These are phyloP conservation scores for Fomitopsis palustris DNA, from an alignment of 1,284 basidiomycete genomes.

Conservation along the genomic window DNA sequence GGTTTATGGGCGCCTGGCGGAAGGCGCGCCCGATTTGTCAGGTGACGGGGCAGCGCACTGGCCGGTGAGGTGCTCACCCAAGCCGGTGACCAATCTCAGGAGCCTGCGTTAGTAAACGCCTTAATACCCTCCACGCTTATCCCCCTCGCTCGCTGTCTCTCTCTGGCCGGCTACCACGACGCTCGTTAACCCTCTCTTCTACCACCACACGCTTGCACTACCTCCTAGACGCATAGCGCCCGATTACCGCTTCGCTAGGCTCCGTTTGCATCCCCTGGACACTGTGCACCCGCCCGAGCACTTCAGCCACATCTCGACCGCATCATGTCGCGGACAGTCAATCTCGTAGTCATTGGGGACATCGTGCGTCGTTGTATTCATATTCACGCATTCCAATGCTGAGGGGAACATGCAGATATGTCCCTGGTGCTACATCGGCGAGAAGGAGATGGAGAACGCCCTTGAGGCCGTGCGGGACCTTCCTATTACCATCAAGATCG, in stretches of 20 bases:
- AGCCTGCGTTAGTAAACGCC: neutral
- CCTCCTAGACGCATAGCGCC: neutral
- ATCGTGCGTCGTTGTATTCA: slow-evolving; percentile 43
- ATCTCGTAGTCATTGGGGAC: slow-evolving; percentile 69
- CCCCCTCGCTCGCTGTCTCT: neutral
- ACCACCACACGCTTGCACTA: neutral
- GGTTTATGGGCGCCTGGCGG: neutral
- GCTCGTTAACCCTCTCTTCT: neutral
- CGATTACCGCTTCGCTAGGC: neutral
- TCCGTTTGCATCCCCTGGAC: neutral
- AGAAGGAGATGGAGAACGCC: slow-evolving; percentile 68
- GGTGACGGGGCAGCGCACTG: neutral
- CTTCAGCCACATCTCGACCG: neutral
- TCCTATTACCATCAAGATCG: slow-evolving; percentile 65
- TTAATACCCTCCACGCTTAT: slow-evolving; percentile 3
- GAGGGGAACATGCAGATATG: slow-evolving; percentile 46
- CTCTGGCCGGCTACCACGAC: neutral
- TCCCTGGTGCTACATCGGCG: slow-evolving; percentile 72
- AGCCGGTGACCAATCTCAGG: slow-evolving; percentile 3
- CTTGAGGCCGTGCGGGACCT: slow-evolving; percentile 59
- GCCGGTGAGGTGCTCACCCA: slow-evolving; percentile 1
- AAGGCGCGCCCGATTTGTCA: neutral
- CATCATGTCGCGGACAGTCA: slow-evolving; percentile 39
- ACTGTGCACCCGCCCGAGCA: neutral
- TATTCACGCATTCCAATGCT: neutral